Evolutionary conservation across 768 basidiomycete species (phyloP).

Genomic region (Russula ochroleuca): DNA sequence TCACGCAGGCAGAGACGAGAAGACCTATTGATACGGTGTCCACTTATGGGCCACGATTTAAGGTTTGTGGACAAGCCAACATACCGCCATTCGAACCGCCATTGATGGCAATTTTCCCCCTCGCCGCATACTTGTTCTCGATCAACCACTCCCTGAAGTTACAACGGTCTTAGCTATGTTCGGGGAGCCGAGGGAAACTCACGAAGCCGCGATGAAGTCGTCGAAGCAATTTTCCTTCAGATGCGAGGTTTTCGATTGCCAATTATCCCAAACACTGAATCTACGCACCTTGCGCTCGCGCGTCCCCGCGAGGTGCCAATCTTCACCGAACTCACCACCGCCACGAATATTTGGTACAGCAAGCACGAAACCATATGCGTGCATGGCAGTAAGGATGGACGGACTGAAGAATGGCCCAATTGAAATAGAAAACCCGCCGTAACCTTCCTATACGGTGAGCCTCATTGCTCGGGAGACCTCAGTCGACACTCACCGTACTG

Average conservation of each 20-base stretch:
- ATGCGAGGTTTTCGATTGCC: background rate
- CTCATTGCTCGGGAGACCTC: background rate
- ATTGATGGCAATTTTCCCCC: slow-evolving; percentile 69
- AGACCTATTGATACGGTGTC: slow-evolving; percentile 44
- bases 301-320: slow-evolving; percentile 76
- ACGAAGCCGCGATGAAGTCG: slow-evolving; percentile 82
- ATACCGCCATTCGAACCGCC: slow-evolving; percentile 80
- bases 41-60: background rate
- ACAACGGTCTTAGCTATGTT: background rate
- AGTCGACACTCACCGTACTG: slow-evolving; percentile 56
- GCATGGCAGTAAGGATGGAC: slow-evolving; percentile 65
- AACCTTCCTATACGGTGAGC: slow-evolving; percentile 41
- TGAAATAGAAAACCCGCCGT: slow-evolving; percentile 76
- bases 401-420: slow-evolving; percentile 71
- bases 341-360: slow-evolving; percentile 50
- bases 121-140: slow-evolving; percentile 62
- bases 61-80: slow-evolving; percentile 22
- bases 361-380: slow-evolving; percentile 62
- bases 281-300: slow-evolving; percentile 59
- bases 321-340: slow-evolving; percentile 76
- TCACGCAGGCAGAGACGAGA: slow-evolving; percentile 79
- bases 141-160: slow-evolving; percentile 59
- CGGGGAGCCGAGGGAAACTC: slow-evolving; percentile 31
- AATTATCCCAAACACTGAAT: background rate
- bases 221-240: slow-evolving; percentile 66